Conservation (phyloP, 1,284 basidiomycete genomes). For the Sporisorium exsertum region DNA sequence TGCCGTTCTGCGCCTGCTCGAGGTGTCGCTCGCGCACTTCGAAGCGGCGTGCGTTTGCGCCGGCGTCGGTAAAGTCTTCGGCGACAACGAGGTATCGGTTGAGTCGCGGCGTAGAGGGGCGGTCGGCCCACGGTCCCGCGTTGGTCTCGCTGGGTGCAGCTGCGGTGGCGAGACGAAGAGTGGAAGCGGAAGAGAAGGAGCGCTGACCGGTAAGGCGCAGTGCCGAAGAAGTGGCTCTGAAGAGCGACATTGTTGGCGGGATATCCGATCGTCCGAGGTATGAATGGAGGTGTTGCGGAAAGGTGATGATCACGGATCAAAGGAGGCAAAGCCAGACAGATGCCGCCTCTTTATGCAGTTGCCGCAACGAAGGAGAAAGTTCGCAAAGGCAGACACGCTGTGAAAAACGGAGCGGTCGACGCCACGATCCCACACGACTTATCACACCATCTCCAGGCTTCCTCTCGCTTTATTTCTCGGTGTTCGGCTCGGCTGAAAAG, state of each 20-base stretch:
- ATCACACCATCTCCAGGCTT: constrained; percentile 5
- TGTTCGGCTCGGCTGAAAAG: neutral
- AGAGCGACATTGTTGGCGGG: constrained; percentile 14
- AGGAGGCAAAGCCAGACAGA: neutral
- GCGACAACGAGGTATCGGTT: constrained; percentile 57
- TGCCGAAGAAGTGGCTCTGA: constrained; percentile 6
- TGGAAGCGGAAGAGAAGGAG: constrained; percentile 20
- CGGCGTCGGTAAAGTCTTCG: constrained; percentile 44
- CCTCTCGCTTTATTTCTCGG: neutral
- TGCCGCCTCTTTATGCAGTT: neutral
- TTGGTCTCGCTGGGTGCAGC: neutral
- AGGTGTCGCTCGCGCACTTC: constrained; percentile 60
- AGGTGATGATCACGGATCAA: neutral
- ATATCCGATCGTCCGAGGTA: neutral
- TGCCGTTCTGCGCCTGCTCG: constrained; percentile 48
- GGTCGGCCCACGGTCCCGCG: constrained; percentile 46
- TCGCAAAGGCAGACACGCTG: neutral
- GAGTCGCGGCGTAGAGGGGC: constrained; percentile 19
- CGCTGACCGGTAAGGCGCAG: neutral
- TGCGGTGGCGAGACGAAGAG: constrained; percentile 10
- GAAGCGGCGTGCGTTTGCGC: constrained; percentile 48
- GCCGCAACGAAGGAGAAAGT: neutral
- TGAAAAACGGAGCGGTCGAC: constrained; percentile 2
- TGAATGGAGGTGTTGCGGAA: neutral
- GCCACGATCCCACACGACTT: constrained; percentile 7